Conservation (phyloP, 495 filamentous ascomycete genomes). For the Annulohypoxylon moriforme region DNA sequence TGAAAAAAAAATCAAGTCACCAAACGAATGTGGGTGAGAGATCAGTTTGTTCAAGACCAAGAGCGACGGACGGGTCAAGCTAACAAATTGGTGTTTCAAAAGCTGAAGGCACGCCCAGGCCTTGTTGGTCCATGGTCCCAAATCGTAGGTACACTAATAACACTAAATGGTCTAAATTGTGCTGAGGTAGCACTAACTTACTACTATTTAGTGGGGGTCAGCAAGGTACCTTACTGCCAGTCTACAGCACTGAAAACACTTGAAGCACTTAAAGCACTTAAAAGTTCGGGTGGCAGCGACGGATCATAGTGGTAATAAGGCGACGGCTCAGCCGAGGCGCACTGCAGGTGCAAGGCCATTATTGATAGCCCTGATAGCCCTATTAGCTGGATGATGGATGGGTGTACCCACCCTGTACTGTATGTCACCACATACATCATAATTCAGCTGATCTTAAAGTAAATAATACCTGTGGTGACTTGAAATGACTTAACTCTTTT, state of each 20-base stretch:
- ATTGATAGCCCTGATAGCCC: constrained; percentile 2
- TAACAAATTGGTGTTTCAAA: constrained; percentile 43
- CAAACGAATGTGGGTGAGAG: constrained; percentile 34
- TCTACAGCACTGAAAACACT: neutral
- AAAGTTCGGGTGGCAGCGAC: constrained; percentile 11
- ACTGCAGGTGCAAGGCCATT: constrained; percentile 22
- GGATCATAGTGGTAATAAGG: constrained; percentile 32
- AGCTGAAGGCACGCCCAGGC: constrained; percentile 29
- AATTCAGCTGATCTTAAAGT: constrained; percentile 18
- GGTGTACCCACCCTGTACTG: constrained; percentile 15
- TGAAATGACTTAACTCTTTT: neutral
- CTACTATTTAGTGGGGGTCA: constrained; percentile 9
- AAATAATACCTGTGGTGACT: neutral
- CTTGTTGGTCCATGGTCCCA: constrained; percentile 22
- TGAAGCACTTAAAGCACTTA: constrained; percentile 7
- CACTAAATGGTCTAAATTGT: constrained; percentile 6
- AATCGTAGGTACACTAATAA: constrained; percentile 24
- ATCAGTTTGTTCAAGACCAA: constrained; percentile 23
- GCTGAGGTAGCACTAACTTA: neutral
- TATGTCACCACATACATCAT: constrained; percentile 14
- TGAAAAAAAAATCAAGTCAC: constrained; percentile 18
- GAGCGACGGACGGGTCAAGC: constrained; percentile 26
- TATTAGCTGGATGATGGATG: neutral
- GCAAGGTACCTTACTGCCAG: constrained; percentile 4
- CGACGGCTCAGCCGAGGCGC: constrained; percentile 38